A percentile compares a stretch with the other conserved stretches of the same genome.
Evolutionary conservation across 192 early-diverging fungal genomes (phyloP).

Genomic region (Backusella tuberculispora): DNA sequence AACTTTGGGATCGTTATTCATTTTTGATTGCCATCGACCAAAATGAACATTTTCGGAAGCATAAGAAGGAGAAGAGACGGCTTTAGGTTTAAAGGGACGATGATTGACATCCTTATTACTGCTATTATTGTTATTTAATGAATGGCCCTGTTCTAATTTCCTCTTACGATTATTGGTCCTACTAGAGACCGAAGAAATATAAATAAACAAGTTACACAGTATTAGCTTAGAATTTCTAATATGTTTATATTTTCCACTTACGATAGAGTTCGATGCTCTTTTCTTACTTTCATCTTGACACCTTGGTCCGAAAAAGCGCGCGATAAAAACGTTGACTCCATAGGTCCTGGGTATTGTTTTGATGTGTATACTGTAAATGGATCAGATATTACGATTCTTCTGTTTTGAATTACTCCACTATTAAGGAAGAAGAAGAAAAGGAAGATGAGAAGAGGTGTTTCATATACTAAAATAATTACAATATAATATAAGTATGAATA

Average conservation of each 20-base stretch:
- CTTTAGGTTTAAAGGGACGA: neutral
- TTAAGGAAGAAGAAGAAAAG: constrained; percentile 60
- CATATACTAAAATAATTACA: neutral
- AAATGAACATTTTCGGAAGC: constrained; percentile 25
- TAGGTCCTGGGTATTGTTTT: constrained; percentile 93
- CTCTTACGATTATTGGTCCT: constrained; percentile 4
- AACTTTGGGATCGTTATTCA: neutral
- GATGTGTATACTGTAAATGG: constrained; percentile 84
- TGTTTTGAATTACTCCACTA: constrained; percentile 58
- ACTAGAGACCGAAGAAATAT: neutral
- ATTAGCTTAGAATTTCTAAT: constrained; percentile 10
- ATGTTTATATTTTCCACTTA: neutral
- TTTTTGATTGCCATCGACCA: constrained; percentile 19
- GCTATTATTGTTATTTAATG: neutral
- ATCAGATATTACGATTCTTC: constrained; percentile 60
- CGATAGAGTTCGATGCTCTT: constrained; percentile 55
- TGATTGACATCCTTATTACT: neutral
- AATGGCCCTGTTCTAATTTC: constrained; percentile 1
- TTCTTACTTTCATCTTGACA: constrained; percentile 89
- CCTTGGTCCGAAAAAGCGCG: constrained; percentile 94
- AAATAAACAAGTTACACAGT: neutral
- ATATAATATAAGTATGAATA: neutral
- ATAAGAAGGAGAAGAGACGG: neutral
- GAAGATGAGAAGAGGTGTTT: constrained; percentile 27
- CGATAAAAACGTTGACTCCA: constrained; percentile 84